Evolutionary conservation across 495 filamentous ascomycete genomes (phyloP), one percentile per base, ranked within the genome.

Genomic region (Apodospora peruviana): DNA sequence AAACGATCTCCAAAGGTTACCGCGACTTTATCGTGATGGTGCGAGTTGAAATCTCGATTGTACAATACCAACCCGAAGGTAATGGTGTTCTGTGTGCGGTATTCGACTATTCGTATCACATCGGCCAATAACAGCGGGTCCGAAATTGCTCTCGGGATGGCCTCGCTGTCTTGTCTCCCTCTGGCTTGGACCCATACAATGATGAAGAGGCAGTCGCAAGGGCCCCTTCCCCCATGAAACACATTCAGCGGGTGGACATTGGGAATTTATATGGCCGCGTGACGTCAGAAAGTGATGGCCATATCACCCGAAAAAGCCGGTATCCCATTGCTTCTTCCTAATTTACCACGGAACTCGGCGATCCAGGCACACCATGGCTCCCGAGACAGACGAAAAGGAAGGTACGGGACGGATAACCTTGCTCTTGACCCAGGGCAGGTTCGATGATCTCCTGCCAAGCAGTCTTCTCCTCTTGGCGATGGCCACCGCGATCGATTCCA

Each of bases 301-400:
- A 49, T 35, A 45, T 55, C 52, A 55, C 46, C 52, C 52, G 52
- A 50, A 37, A 48, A 29, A 23, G 42, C 52, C 52, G 51, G 19
- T 43, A 24, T 22, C 18, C 27, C 22, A 37, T 23, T 18, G 9
- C 34, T 7, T 23, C 18, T 34, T 35, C 46, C 39, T 24, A 14
- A 50, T 43, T 43, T 50, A 22, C 47, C 46, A 24, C 24, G 14
- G 21, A 37, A 21, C 34, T 21, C 34, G 29, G 40, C 19, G 29
- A 36, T 14, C 1, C 18, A 16, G 37, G 37, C 9, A 40, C 37
- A 40, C 12, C 18, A 8, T 16, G 14, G 9, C 37, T 40, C 37
- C 18, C 27, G 27, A 14, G 14, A n/a, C n/a, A n/a, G n/a, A n/a
- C n/a, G n/a, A n/a, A n/a, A n/a, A n/a, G n/a, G n/a, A n/a, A n/a